A percentile compares a stretch with the other conserved stretches of the same genome.
Conservation (phyloP, 768 basidiomycete species). For the Boletellus ananiceps region DNA sequence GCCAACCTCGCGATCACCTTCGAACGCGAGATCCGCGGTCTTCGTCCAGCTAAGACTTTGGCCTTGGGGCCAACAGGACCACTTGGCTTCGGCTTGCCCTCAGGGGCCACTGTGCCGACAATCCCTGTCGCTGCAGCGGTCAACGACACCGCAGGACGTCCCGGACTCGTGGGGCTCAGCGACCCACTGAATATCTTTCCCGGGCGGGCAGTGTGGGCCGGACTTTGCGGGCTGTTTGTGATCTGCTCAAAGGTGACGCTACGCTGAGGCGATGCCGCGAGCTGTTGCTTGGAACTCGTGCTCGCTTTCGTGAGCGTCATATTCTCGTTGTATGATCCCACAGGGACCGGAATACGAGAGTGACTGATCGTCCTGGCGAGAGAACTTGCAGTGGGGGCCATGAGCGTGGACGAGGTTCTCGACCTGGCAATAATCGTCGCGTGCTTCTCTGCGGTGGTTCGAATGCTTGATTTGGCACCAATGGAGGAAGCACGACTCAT, state of each 20-base stretch:
- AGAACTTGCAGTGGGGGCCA: conserved; percentile 76
- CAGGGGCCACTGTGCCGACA: conserved; percentile 2
- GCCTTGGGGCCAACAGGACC: conserved; percentile 20
- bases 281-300: conserved; percentile 11
- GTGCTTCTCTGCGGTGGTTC: conserved; percentile 5
- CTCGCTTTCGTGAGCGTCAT: conserved; percentile 7
- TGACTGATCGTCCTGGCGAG: conserved; percentile 49
- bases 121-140: conserved; percentile 28
- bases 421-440: conserved; percentile 14
- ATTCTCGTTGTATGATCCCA: conserved; percentile 13
- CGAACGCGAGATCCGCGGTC: conserved; percentile 77
- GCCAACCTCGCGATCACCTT: conserved; percentile 74
- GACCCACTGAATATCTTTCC: conserved; percentile 53
- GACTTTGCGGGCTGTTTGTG: conserved; percentile 31
- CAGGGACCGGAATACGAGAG: conserved; percentile 24
- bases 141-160: conserved; percentile 25
- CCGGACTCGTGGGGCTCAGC: conserved; percentile 30
- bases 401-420: conserved; percentile 45
- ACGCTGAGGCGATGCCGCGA: conserved; percentile 11
- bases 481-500: conserved; percentile 25
- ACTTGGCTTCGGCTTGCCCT: conserved; percentile 7
- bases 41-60: conserved; percentile 42
- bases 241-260: conserved; percentile 28
- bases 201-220: conserved; percentile 13
- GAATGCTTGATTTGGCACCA: conserved; percentile 24